phyloP scores from a whole-genome alignment of 1,284 basidiomycete genomes.

The Gastroboletus turbinatus region DNA sequence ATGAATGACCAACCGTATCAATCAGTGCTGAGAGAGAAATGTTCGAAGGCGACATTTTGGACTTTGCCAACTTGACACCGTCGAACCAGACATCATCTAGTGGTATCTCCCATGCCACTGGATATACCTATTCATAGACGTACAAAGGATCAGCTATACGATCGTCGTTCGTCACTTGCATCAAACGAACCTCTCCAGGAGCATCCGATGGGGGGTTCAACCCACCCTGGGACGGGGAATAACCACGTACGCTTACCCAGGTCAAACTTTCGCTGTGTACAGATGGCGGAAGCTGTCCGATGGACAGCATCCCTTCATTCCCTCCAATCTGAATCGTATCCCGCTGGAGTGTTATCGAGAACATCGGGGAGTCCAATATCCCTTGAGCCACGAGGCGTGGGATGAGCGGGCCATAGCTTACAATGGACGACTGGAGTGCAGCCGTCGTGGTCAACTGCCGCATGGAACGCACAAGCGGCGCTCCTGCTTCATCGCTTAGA shows the following conservation, averaged over 20 bases:
- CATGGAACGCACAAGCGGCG: constrained; percentile 6
- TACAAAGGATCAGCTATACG: constrained; percentile 4
- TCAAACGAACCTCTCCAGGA: constrained; percentile 45
- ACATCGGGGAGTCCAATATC: constrained; percentile 39
- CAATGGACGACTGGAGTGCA: constrained; percentile 25
- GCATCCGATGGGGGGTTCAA: constrained; percentile 43
- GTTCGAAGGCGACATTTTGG: constrained; percentile 26
- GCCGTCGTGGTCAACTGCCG: constrained; percentile 10
- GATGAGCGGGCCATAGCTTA: constrained; percentile 37
- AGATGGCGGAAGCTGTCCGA: constrained; percentile 50
- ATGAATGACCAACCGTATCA: constrained; percentile 31
- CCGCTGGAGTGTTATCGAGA: constrained; percentile 49
- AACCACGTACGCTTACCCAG: constrained; percentile 51
- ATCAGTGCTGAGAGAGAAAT: constrained; percentile 38
- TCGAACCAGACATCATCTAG: constrained; percentile 39
- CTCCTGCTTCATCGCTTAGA: not conserved
- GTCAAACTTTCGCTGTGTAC: constrained; percentile 44
- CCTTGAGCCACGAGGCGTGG: constrained; percentile 39
- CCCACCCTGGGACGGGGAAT: constrained; percentile 43
- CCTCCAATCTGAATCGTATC: constrained; percentile 52
- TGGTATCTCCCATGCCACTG: constrained; percentile 39
- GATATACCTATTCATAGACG: constrained; percentile 27
- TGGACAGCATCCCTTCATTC: constrained; percentile 47
- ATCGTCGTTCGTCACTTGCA: not conserved
- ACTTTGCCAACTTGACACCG: constrained; percentile 32